A percentile compares a stretch with the other conserved stretches of the same genome.
Evolutionary conservation across 148 eudicot species (phyloP).

Genomic region (Dianthus caryophyllus): DNA sequence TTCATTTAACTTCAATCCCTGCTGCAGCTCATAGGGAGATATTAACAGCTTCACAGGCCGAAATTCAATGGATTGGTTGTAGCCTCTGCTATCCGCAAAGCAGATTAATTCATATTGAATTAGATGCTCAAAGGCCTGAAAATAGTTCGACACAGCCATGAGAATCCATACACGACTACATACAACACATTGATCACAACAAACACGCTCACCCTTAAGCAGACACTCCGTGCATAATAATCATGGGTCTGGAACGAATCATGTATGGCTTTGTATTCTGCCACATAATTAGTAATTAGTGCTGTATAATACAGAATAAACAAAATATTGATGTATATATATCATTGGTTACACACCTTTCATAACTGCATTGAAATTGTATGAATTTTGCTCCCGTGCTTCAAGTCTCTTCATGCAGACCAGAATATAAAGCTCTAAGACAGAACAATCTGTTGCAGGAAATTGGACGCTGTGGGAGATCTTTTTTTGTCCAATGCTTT

Average conservation of each 20-base stretch:
- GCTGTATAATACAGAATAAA: not conserved
- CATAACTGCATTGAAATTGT: constrained; percentile 84
- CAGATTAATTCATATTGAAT: constrained; percentile 55
- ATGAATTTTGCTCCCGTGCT: constrained; percentile 64
- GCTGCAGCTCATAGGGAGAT: constrained; percentile 58
- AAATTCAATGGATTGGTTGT: constrained; percentile 65
- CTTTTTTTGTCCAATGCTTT: not conserved
- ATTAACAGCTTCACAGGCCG: constrained; percentile 80
- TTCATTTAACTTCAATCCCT: constrained; percentile 57
- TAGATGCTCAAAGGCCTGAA: constrained; percentile 93
- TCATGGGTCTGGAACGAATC: constrained; percentile 74
- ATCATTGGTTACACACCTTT: constrained; percentile 49
- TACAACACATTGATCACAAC: not conserved
- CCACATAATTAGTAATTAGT: constrained; percentile 14
- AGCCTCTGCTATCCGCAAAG: constrained; percentile 64
- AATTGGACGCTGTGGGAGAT: constrained; percentile 7
- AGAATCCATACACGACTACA: not conserved
- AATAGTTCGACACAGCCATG: constrained; percentile 13
- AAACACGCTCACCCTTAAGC: constrained; percentile 61
- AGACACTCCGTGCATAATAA: constrained; percentile 61
- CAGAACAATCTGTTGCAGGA: constrained; percentile 64
- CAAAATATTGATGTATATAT: not conserved
- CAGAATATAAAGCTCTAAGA: constrained; percentile 69
- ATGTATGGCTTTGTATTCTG: constrained; percentile 85
- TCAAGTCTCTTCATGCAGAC: constrained; percentile 94